These are phyloP conservation scores for Rhodocollybia butyracea DNA, from an alignment of 768 basidiomycete species.

Conservation along the genomic window DNA sequence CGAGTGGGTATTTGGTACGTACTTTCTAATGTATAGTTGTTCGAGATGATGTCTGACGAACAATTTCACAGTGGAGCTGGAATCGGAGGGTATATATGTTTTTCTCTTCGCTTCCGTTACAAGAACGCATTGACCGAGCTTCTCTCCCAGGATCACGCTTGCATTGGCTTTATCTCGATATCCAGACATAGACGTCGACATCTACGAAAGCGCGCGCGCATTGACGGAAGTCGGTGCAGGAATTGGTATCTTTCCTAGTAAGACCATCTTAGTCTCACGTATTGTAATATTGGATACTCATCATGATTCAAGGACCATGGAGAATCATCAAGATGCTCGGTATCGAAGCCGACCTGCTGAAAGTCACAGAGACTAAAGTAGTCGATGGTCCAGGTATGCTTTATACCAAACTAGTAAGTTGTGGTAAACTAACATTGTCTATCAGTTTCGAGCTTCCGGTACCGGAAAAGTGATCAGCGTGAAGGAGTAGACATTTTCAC, in stretches of 20 bases:
- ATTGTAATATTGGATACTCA: background rate
- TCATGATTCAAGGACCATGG: constrained; percentile 40
- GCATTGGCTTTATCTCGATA: constrained; percentile 40
- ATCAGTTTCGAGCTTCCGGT: constrained; percentile 49
- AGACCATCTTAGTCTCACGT: constrained; percentile 18
- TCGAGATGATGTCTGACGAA: constrained; percentile 14
- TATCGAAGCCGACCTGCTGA: constrained; percentile 43
- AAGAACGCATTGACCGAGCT: background rate
- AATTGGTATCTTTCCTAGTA: constrained; percentile 51
- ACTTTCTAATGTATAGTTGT: constrained; percentile 2
- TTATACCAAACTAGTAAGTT: background rate
- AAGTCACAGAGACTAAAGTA: constrained; percentile 32
- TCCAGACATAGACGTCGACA: constrained; percentile 51
- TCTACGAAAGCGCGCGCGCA: constrained; percentile 50
- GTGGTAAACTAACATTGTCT: background rate
- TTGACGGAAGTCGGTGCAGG: constrained; percentile 61
- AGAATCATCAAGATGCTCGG: constrained; percentile 42
- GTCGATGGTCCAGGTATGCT: constrained; percentile 38
- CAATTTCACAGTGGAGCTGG: constrained; percentile 42
- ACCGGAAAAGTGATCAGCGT: constrained; percentile 60
- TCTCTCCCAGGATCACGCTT: too few relatives aligned
- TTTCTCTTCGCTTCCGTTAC: constrained; percentile 18
- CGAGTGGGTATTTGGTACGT: constrained; percentile 55
- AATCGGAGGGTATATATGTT: constrained; percentile 48
- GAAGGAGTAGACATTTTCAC: constrained; percentile 52